Percentiles rank a stretch among this genome's conserved stretches.
Evolutionary conservation across 2,329 filamentous ascomycete genomes (phyloP).

Genomic region (Didymella sp.): DNA sequence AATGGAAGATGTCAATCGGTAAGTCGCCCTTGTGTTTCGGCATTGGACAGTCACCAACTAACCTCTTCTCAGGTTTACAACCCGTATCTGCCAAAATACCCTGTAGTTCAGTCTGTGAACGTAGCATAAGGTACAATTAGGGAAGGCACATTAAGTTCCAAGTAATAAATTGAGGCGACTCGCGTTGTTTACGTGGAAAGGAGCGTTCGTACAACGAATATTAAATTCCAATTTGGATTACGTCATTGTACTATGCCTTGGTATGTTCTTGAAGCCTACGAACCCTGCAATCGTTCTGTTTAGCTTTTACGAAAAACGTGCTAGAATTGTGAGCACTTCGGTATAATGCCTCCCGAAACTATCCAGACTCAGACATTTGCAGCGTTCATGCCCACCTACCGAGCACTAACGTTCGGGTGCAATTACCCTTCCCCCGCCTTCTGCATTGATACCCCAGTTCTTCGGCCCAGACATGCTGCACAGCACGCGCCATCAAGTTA

Average conservation of each 20-base stretch:
- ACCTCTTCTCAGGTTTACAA: slow-evolving; percentile 26
- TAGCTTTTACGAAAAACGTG: not conserved
- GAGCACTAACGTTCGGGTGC: not conserved
- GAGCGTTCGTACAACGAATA: not conserved
- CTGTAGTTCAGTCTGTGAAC: slow-evolving; percentile 27
- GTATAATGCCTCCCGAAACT: not conserved
- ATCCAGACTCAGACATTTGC: not conserved
- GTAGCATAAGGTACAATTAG: too few species aligned
- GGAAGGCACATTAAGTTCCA: not conserved
- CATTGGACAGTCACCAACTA: not conserved
- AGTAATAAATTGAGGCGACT: not conserved
- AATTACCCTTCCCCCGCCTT: slow-evolving; percentile 3
- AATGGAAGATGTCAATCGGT: slow-evolving; percentile 44
- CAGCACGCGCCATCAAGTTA: too few species aligned
- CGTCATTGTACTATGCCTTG: not conserved
- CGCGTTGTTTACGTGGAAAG: not conserved
- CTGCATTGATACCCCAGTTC: slow-evolving; percentile 1
- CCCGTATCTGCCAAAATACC: slow-evolving; percentile 31
- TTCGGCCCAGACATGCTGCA: not conserved
- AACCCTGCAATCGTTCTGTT: not conserved
- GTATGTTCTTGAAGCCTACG: not conserved
- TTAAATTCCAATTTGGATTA: not conserved
- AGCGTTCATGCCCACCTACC: not conserved
- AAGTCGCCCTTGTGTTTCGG: slow-evolving; percentile 18
- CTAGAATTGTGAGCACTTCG: too few species aligned